Evolutionary conservation across 192 early-diverging fungal genomes (phyloP), one percentile per base, ranked within the genome.

Genomic region (Coemansia javaensis): DNA sequence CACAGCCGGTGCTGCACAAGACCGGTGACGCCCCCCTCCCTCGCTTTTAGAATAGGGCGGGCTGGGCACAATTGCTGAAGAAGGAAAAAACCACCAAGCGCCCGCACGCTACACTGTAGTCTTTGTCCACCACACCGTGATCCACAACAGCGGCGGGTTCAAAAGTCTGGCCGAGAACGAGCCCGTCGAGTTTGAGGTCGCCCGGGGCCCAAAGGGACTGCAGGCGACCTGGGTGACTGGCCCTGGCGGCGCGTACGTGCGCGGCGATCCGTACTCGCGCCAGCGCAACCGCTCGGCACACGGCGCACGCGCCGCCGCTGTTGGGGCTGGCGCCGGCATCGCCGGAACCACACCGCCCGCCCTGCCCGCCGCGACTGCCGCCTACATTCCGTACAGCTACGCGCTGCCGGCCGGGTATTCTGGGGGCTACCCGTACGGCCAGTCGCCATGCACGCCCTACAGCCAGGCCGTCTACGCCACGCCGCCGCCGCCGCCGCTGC

Each of bases 181-280:
- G 53, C 32, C n/a, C 4, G 86, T 88, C 15, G 86, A 88, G 34
- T 88, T 82, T 47, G 83, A 84, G 28, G 44, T 85, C 9, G 66
- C 77, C 12, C 68, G 79, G 34, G 89, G 91, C 5, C 77, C 84
- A 25, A 93, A 93, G 59, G 91, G 90, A 0, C 63, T 85, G 48
- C 88, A 89, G 56, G 91, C 91, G 2, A 80, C 88, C 9, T 79
- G 87, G 31, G 89, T 91, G 8, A 81, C 88, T 15, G 89, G 89
- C 7, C 88, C 87, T 1, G 56, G 74, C 46, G 86, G 88, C 34
- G 46, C 47, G 3, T 66, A 69, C 52, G 91, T 93, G 34, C 77
- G 78, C n/a, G 91, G 91, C 11, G 89, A 93, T 60, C 84, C 80
- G 5, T 81, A 77, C 36, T 58, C 63, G 4, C 70, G 72, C 15